A percentile compares a stretch with the other conserved stretches of the same genome.
Conservation (phyloP, 2,329 filamentous ascomycete genomes). For the Aspergillus quadricinctus region DNA sequence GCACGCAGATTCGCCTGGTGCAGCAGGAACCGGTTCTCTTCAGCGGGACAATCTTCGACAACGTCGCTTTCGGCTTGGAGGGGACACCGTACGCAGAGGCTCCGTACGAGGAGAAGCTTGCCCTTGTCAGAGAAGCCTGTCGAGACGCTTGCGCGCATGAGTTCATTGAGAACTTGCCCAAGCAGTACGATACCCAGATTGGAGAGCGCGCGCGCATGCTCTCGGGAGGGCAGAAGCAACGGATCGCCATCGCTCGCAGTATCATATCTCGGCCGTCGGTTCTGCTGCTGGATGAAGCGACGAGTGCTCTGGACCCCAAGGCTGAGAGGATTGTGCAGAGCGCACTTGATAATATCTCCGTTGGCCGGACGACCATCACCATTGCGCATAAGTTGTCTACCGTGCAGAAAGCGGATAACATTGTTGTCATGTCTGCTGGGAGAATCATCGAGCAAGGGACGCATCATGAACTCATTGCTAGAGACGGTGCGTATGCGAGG, state of each 20-base stretch:
- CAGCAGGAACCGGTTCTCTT: conserved; percentile 75
- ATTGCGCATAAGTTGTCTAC: conserved; percentile 45
- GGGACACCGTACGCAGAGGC: conserved; percentile 36
- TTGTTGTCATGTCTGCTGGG: conserved; percentile 41
- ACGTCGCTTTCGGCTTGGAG: conserved; percentile 58
- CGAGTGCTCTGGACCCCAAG: conserved; percentile 79
- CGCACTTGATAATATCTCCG: conserved; percentile 68
- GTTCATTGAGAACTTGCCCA: conserved; percentile 68
- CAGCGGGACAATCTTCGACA: conserved; percentile 73
- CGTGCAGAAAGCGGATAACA: conserved; percentile 39
- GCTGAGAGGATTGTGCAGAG: conserved; percentile 81
- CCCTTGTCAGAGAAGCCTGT: conserved; percentile 7
- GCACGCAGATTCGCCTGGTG: conserved; percentile 15
- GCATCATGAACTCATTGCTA: conserved; percentile 35
- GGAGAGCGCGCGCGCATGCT: conserved; percentile 78
- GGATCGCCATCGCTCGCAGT: conserved; percentile 78
- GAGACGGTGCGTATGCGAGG: conserved; percentile 35
- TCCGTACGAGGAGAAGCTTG: conserved; percentile 2
- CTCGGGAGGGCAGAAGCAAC: conserved; percentile 87
- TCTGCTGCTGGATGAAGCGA: conserved; percentile 84
- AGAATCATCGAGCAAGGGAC: conserved; percentile 41
- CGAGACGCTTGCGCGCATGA: conserved; percentile 61
- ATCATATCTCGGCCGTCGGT: conserved; percentile 79
- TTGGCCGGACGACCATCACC: conserved; percentile 41
- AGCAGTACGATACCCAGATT: conserved; percentile 78